Evolutionary conservation across 257 asterid genomes (phyloP).

Genomic region (Thymus quinquecostatus): DNA sequence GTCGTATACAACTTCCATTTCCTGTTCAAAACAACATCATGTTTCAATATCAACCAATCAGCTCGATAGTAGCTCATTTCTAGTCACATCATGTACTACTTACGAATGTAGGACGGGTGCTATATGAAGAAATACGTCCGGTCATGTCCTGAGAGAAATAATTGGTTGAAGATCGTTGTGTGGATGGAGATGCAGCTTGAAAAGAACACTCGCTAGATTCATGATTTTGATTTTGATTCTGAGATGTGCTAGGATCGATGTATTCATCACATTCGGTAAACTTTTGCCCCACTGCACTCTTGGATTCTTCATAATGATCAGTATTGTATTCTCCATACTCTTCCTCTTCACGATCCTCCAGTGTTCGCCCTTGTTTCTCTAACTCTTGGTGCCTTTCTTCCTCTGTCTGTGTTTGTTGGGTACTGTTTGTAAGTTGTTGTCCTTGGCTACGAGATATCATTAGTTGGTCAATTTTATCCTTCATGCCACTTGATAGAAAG

Average conservation of each 20-base stretch:
- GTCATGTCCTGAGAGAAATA: conserved; percentile 40
- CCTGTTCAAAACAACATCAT: conserved; percentile 42
- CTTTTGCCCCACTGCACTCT: conserved; percentile 44
- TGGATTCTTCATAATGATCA: conserved; percentile 47
- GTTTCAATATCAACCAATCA: not conserved
- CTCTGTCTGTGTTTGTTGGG: not conserved
- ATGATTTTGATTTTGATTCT: conserved; percentile 5
- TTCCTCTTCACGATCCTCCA: conserved; percentile 19
- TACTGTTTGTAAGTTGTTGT: conserved; percentile 20
- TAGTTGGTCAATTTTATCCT: conserved; percentile 63
- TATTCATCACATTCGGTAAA: conserved; percentile 40
- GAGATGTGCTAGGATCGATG: conserved; percentile 38
- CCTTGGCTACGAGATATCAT: conserved; percentile 61
- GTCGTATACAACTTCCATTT: conserved; percentile 76
- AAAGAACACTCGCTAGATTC: conserved; percentile 45
- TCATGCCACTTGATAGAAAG: conserved; percentile 74
- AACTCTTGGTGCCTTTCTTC: not conserved
- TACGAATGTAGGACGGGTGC: conserved; percentile 58
- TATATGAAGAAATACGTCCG: conserved; percentile 40
- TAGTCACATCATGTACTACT: conserved; percentile 22
- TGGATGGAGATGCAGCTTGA: conserved; percentile 48
- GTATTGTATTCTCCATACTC: conserved; percentile 35
- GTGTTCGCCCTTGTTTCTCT: conserved; percentile 22
- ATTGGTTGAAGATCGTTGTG: conserved; percentile 50
- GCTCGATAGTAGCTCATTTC: no score